phyloP scores from a whole-genome alignment of 345 rosid genomes.

The Clarkia xantiana region DNA sequence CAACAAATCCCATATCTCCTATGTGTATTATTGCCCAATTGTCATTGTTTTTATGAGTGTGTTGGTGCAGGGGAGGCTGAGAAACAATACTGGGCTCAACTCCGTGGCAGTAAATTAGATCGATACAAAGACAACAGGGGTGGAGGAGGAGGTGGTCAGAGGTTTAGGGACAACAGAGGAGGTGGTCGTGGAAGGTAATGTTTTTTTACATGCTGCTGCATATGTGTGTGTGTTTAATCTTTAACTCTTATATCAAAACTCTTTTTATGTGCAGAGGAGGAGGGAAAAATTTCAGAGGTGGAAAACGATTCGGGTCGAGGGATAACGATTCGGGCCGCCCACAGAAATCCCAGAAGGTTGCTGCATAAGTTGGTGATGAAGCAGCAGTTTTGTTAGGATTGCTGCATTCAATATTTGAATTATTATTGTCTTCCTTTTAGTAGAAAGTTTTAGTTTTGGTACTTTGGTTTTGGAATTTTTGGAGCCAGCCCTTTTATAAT shows the following conservation, averaged over 20 bases:
- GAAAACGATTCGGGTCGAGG: no score
- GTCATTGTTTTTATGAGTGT: background rate
- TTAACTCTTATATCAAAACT: background rate
- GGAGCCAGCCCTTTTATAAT: no score
- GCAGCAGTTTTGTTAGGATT: background rate
- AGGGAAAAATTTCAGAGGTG: conserved; percentile 52
- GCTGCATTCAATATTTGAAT: background rate
- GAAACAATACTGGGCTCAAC: conserved; percentile 62
- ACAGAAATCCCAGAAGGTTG: conserved; percentile 48
- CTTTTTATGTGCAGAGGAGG: conserved; percentile 35
- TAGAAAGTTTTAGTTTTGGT: no score
- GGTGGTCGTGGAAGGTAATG: no score
- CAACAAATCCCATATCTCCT: no score
- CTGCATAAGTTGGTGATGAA: background rate
- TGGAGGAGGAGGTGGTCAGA: conserved; percentile 33
- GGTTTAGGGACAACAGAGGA: no score
- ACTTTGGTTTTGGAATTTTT: no score
- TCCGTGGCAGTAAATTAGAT: conserved; percentile 50
- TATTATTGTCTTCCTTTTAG: conserved; percentile 1
- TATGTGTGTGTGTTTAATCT: no score
- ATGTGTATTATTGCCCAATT: no score
- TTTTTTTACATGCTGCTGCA: no score
- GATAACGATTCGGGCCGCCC: conserved; percentile 40
- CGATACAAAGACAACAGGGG: conserved; percentile 32
- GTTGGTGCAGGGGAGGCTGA: conserved; percentile 56